Evolutionary conservation across 169 alveolate species (phyloP), one percentile per base, ranked within the genome.

Genomic region (Pseudocohnilembus persalinus): DNA sequence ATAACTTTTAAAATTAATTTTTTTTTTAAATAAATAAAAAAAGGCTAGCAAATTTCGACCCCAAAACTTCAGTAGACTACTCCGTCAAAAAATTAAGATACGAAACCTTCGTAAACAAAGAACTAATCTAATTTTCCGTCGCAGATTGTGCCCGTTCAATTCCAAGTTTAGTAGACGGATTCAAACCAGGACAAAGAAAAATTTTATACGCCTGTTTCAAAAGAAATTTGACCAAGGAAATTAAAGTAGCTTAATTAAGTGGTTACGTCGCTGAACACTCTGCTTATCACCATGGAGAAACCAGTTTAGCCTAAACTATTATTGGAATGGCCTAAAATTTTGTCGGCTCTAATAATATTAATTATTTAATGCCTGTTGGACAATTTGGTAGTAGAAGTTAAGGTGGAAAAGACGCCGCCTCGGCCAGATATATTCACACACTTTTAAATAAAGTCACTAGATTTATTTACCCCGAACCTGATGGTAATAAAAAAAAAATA

Each of bases 281-380:
- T 20, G 99, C 99, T 30, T 99, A 99, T 94, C 99, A 99, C 91
- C 99, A 99, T 92, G 99, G 99, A 24, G 99, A 99, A 89, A 88
- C 96, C 63, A 97, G 99, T 33, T 89, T 99, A 83, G 98, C 97
- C 83, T 97, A 96, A 68, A 98, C 99, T 20, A 98, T 99, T 89
- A 97, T 99, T 28, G 99, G 98, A 79, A 97, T 99, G 99, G 99
- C 99, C 15, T 99, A 99, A 95, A 97, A 98, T 92, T 99, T 98
- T 90, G 99, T 98, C 1, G 99, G 99, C 28, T 92, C 99, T 30
- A 97, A 98, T 92, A 97, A 97, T 92, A 91, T 98, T 72, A 98
- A 97, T 87, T 89, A 97, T 73, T 90, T 98, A 75, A 90, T 94
- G 85, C 99, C 99, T 24, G 96, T 98, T 34, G 99, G 99, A 31